Percentiles rank a stretch among this genome's conserved stretches.
Conservation (phyloP, 345 rosid species). For the Draba incana region DNA sequence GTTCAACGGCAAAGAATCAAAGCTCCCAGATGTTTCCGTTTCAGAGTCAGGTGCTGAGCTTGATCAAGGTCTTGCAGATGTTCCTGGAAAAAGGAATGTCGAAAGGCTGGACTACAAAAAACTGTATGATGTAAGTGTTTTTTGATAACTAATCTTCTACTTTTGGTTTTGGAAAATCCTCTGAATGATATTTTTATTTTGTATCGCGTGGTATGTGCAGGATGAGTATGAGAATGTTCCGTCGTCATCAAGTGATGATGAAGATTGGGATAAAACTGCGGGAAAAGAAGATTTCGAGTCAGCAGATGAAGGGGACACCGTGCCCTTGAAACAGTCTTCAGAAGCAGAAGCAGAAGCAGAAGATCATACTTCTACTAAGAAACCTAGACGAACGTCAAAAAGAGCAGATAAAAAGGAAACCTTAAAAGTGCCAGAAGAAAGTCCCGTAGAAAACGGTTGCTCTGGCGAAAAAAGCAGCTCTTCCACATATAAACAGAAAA, state of each 20-base stretch:
- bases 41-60: conserved; percentile 45
- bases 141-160: conserved; percentile 10
- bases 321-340: conserved; percentile 33
- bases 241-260: conserved; percentile 63
- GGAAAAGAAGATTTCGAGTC: conserved; percentile 39
- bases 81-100: conserved; percentile 57
- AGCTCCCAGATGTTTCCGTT: conserved; percentile 39
- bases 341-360: conserved; percentile 21
- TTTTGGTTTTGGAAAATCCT: conserved; percentile 16
- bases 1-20: conserved; percentile 36
- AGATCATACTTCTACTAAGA: conserved; percentile 34
- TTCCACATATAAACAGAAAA: conserved; percentile 17
- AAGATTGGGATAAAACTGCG: conserved; percentile 55
- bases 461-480: conserved; percentile 28
- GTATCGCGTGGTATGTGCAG: conserved; percentile 48
- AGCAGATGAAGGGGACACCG: conserved; percentile 43
- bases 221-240: conserved; percentile 69
- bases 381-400: conserved; percentile 35
- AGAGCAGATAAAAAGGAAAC: conserved; percentile 29
- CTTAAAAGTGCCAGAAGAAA: conserved; percentile 16
- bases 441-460: conserved; percentile 25
- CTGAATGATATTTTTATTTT: conserved; percentile 28
- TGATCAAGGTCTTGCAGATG: conserved; percentile 46
- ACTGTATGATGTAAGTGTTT: conserved; percentile 77
- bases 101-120: conserved; percentile 90